phyloP scores from a whole-genome alignment of 2,329 filamentous ascomycete genomes.

The Paraphaeosphaeria minitans region DNA sequence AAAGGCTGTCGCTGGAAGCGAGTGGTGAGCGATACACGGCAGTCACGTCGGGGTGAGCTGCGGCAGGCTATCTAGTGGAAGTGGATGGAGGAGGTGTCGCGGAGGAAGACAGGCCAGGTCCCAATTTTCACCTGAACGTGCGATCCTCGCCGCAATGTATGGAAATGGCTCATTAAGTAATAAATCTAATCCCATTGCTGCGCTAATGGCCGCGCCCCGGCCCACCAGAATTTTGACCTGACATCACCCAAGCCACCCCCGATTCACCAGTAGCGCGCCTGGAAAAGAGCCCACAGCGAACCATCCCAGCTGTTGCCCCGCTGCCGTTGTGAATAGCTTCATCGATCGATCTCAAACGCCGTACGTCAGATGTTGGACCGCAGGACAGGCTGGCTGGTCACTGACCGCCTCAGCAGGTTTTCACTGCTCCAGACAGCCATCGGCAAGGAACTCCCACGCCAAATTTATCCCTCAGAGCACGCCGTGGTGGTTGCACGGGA shows the following conservation, averaged over 20 bases:
- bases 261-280: slow-evolving; percentile 4
- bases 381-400: not conserved
- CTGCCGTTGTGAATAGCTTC: slow-evolving; percentile 6
- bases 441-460: not conserved
- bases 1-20: slow-evolving; percentile 41
- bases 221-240: slow-evolving; percentile 17
- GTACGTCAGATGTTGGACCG: not conserved
- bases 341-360: slow-evolving; percentile 8
- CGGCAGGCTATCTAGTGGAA: slow-evolving; percentile 13
- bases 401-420: slow-evolving; percentile 3
- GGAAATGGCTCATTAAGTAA: slow-evolving; percentile 29
- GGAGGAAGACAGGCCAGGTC: slow-evolving; percentile 29
- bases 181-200: slow-evolving; percentile 15
- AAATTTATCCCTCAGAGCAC: slow-evolving; percentile 8
- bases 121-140: slow-evolving; percentile 35
- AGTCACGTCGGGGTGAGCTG: slow-evolving; percentile 9
- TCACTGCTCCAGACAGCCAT: not conserved
- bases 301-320: not conserved
- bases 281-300: not conserved
- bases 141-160: slow-evolving; percentile 21
- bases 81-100: slow-evolving; percentile 18
- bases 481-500: slow-evolving; percentile 6
- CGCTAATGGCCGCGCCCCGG: slow-evolving; percentile 10
- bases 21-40: slow-evolving; percentile 13
- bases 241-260: slow-evolving; percentile 19